A percentile compares a stretch with the other conserved stretches of the same genome.
These are phyloP conservation scores for Paraconiothyrium sp. DNA, from an alignment of 2,329 filamentous ascomycete species.

Conservation along the genomic window DNA sequence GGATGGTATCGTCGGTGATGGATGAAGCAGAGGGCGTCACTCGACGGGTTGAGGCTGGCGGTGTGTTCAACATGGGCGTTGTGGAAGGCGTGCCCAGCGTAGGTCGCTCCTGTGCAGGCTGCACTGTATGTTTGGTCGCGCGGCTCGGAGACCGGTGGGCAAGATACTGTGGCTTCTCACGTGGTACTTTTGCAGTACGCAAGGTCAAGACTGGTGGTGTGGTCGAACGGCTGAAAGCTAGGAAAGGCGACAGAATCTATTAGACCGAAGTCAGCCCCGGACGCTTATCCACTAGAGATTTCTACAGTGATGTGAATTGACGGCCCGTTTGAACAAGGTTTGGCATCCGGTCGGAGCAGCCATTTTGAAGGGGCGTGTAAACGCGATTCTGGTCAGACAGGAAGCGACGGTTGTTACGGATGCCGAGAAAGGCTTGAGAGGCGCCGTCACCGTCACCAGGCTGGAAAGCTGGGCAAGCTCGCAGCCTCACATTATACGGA, in stretches of 20 bases:
- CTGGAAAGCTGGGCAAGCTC: no score
- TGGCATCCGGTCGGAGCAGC: neutral
- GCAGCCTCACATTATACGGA: neutral
- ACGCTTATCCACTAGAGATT: neutral
- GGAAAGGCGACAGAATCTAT: slow-evolving; percentile 1
- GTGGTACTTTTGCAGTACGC: neutral
- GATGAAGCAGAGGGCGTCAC: slow-evolving; percentile 2
- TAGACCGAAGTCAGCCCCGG: neutral
- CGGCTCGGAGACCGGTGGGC: no score
- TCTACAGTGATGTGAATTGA: neutral
- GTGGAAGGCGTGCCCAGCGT: neutral
- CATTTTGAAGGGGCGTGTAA: neutral
- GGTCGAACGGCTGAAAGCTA: neutral
- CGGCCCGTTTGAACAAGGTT: neutral
- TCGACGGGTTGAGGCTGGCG: neutral
- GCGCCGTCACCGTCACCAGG: neutral
- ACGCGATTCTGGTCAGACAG: neutral
- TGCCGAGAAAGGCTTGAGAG: neutral
- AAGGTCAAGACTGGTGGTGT: neutral
- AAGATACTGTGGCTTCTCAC: neutral
- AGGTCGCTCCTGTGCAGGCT: neutral
- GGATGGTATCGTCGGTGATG: neutral
- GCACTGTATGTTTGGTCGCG: neutral
- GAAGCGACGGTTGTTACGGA: slow-evolving; percentile 7
- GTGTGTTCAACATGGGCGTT: neutral